Evolutionary conservation across 352 stramenopile genomes (phyloP).

Genomic region (Phytophthora fragariaefolia): DNA sequence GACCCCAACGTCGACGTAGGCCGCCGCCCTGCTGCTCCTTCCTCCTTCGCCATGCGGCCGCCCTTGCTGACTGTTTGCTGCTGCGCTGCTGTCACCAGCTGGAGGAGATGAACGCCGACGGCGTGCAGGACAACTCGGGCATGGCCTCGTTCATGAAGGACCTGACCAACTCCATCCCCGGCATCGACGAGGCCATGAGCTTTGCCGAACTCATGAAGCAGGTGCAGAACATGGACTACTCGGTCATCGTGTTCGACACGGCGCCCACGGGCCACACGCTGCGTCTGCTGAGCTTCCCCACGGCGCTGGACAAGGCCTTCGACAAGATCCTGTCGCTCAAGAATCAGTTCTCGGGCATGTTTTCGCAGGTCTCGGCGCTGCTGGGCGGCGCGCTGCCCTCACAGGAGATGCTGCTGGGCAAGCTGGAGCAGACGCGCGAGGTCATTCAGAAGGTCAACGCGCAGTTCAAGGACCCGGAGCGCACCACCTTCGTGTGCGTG

Average conservation of each 20-base stretch:
- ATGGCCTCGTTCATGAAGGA: slow-evolving; percentile 97
- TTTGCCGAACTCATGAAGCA: slow-evolving; percentile 99
- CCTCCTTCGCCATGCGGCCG: not conserved
- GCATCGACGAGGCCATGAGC: slow-evolving; percentile 99
- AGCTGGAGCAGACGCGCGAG: slow-evolving; percentile 95
- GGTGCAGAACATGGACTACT: slow-evolving; percentile 98
- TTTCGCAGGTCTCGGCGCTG: slow-evolving; percentile 84
- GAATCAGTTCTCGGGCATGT: slow-evolving; percentile 90
- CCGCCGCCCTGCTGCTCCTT: not conserved
- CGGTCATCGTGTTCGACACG: slow-evolving; percentile 98
- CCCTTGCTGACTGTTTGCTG: not conserved
- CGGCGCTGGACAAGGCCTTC: slow-evolving; percentile 98
- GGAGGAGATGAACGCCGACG: slow-evolving; percentile 84
- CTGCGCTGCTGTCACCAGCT: slow-evolving; percentile 44
- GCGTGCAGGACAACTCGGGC: slow-evolving; percentile 86
- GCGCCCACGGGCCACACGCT: slow-evolving; percentile 98
- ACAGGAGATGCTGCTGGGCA: slow-evolving; percentile 95
- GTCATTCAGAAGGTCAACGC: slow-evolving; percentile 99
- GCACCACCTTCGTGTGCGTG: slow-evolving; percentile 99
- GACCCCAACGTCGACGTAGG: slow-evolving; percentile 91
- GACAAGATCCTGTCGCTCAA: slow-evolving; percentile 98
- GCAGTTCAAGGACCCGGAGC: slow-evolving; percentile 98
- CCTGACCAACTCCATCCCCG: slow-evolving; percentile 97
- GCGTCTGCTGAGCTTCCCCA: slow-evolving; percentile 96
- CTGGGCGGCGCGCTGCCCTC: slow-evolving; percentile 77